Evolutionary conservation across 2,329 filamentous ascomycete species (phyloP).

Genomic region (Venturia pyrina): DNA sequence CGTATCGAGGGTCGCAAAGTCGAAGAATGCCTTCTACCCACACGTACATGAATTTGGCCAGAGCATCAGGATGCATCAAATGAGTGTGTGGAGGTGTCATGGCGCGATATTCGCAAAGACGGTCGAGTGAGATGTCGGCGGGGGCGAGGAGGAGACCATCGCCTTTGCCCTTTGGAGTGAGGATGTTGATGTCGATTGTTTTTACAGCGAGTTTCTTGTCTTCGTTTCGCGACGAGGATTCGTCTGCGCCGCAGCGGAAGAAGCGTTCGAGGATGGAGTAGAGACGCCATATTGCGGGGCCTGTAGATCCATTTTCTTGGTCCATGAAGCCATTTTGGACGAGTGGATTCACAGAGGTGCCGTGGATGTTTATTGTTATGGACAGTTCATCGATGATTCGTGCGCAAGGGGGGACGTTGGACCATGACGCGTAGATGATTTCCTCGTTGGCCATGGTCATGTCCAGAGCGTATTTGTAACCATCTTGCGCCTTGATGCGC

Average conservation of each 20-base stretch:
- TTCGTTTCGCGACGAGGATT: background rate
- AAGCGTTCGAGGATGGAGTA: constrained; percentile 5
- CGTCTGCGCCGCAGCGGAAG: background rate
- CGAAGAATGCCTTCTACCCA: constrained; percentile 2
- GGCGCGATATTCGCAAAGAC: background rate
- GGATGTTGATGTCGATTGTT: background rate
- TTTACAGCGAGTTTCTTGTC: background rate
- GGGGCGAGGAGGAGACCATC: background rate
- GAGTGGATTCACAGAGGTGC: background rate
- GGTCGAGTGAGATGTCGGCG: background rate
- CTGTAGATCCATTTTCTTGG: background rate
- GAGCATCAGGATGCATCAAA: constrained; percentile 1
- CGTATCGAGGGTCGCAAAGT: background rate
- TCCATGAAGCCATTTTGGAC: constrained; percentile 4
- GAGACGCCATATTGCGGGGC: background rate
- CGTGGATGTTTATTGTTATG: background rate
- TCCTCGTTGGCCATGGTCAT: constrained; percentile 3
- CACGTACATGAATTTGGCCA: constrained; percentile 6
- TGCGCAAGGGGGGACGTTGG: background rate
- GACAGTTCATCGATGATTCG: background rate
- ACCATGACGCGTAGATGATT: background rate
- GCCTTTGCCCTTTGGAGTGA: background rate
- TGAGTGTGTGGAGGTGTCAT: background rate
- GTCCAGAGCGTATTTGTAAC: background rate
- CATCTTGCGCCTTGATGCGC: constrained; percentile 3